These are phyloP conservation scores for Pyracantha coccinea DNA, from an alignment of 331 rosid genomes.

Conservation along the genomic window DNA sequence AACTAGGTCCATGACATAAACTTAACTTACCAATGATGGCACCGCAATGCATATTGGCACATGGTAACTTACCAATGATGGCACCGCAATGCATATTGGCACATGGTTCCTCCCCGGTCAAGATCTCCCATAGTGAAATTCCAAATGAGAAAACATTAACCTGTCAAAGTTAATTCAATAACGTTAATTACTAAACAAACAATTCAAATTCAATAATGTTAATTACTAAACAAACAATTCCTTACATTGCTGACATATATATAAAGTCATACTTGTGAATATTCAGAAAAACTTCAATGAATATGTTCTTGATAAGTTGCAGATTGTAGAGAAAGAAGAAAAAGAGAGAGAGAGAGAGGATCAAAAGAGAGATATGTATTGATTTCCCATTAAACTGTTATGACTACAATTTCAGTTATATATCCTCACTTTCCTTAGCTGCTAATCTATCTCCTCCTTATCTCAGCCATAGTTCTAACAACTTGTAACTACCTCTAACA, in stretches of 20 bases:
- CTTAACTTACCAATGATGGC: conserved; percentile 72
- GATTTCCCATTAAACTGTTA: too few relatives aligned
- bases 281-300: too few relatives aligned
- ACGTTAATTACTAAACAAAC: background rate
- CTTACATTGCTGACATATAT: background rate
- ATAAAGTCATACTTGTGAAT: background rate
- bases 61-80: conserved; percentile 74
- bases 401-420: too few relatives aligned
- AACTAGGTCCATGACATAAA: conserved; percentile 3
- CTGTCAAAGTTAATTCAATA: conserved; percentile 35
- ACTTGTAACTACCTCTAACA: too few relatives aligned
- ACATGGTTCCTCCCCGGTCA: conserved; percentile 70
- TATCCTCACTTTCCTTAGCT: too few relatives aligned
- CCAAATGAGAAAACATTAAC: conserved; percentile 80
- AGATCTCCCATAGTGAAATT: conserved; percentile 73
- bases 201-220: conserved; percentile 9
- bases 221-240: background rate
- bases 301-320: too few relatives aligned
- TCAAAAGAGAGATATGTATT: too few relatives aligned
- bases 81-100: conserved; percentile 81
- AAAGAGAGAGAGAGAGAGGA: too few relatives aligned
- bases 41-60: conserved; percentile 75
- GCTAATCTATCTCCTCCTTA: too few relatives aligned
- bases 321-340: too few relatives aligned
- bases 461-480: too few relatives aligned